Evolutionary conservation across 257 asterid species (phyloP).

Genomic region (Orobanche coerulescens): DNA sequence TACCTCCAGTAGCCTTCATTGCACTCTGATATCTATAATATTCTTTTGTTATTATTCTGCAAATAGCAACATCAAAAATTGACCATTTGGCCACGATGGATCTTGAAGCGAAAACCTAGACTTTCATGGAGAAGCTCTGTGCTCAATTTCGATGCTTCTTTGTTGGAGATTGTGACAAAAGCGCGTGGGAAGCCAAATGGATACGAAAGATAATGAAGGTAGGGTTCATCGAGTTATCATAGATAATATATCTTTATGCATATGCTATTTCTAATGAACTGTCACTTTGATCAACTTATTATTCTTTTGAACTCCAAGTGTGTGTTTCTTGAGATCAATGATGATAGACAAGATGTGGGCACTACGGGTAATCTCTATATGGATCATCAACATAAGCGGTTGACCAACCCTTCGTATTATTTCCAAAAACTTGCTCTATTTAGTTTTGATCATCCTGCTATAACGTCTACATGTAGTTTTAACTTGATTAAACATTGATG

Average conservation of each 20-base stretch:
- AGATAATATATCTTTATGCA: constrained; percentile 10
- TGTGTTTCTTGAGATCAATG: constrained; percentile 72
- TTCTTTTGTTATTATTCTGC: constrained; percentile 23
- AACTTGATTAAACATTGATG: too few species aligned
- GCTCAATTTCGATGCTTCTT: constrained; percentile 80
- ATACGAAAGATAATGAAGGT: constrained; percentile 86
- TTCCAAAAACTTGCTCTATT: not conserved
- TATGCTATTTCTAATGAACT: constrained; percentile 7
- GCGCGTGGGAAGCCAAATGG: constrained; percentile 86
- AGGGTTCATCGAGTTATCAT: constrained; percentile 17
- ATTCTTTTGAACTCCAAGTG: constrained; percentile 50
- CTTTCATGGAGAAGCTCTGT: constrained; percentile 70
- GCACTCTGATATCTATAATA: not conserved
- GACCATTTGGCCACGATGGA: constrained; percentile 35
- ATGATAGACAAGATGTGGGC: constrained; percentile 63
- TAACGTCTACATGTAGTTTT: not conserved
- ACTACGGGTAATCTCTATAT: constrained; percentile 56
- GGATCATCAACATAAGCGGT: constrained; percentile 16
- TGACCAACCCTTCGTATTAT: constrained; percentile 3
- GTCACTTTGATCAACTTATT: constrained; percentile 16
- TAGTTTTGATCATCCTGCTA: not conserved
- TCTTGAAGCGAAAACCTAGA: constrained; percentile 39
- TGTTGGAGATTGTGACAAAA: constrained; percentile 75
- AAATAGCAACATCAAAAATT: constrained; percentile 70
- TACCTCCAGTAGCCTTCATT: constrained; percentile 9